Conservation (phyloP, 106 monocot species). For the Agapanthus africanus region DNA sequence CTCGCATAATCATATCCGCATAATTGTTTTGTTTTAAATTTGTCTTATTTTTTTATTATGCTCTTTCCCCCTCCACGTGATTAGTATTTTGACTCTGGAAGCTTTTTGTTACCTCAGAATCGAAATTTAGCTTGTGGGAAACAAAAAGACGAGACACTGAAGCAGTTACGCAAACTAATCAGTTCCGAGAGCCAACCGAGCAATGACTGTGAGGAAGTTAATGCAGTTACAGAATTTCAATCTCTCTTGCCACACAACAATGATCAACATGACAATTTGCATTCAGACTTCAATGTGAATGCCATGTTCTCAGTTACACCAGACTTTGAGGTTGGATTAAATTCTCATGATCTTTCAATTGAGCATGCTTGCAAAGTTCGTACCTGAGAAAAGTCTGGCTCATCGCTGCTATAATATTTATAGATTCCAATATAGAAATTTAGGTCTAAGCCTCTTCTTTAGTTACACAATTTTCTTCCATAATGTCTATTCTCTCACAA, state of each 20-base stretch:
- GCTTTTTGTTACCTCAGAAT: constrained; percentile 19
- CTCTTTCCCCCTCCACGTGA: no score
- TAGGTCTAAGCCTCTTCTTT: no score
- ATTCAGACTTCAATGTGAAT: neutral
- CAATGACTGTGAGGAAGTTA: constrained; percentile 12
- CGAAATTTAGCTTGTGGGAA: constrained; percentile 23
- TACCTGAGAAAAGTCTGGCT: no score
- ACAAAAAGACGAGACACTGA: constrained; percentile 28
- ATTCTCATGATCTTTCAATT: constrained; percentile 3
- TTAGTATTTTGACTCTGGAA: no score
- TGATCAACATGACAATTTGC: constrained; percentile 12
- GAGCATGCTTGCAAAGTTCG: neutral
- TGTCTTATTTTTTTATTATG: no score
- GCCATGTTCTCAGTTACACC: constrained; percentile 4
- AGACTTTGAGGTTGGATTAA: constrained; percentile 12
- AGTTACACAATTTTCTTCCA: no score
- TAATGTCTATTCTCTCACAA: no score
- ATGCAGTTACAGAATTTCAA: constrained; percentile 12
- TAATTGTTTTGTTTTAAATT: no score
- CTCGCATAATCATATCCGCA: no score
- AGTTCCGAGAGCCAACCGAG: constrained; percentile 11
- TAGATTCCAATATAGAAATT: no score
- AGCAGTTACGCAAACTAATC: constrained; percentile 28
- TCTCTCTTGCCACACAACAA: neutral
- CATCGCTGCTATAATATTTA: no score